Evolutionary conservation across 2,329 filamentous ascomycete genomes (phyloP), one percentile per base, ranked within the genome.

Genomic region (Aureobasidium melanogenum): DNA sequence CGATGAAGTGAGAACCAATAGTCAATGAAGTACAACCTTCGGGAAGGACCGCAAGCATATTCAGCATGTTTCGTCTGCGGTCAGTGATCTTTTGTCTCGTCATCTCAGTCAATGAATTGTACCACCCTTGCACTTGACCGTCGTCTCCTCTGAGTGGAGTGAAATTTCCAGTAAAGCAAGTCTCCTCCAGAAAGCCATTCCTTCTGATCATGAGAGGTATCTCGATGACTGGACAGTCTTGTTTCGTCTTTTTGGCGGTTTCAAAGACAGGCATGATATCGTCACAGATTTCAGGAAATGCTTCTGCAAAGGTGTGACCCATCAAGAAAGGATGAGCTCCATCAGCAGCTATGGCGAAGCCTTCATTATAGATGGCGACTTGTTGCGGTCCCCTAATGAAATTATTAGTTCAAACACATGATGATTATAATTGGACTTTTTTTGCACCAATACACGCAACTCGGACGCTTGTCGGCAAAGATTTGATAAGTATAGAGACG

Each of bases 401-500:
- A 5, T 24, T n/a, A 9, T 50, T 4, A 50, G 14, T 2, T 0
- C 10, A 9, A 19, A 17, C n/a, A 14, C 9, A 22, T 24, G n/a
- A 15, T 30, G 17, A 12, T n/a, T 28, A n/a, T 22, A 28, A n/a
- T 28, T 22, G 7, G 6, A n/a, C 2, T 26, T 3, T 10, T 5
- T n/a, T 34, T 38, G 7, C 24, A 54, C 58, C 58, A 61, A 19
- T 52, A 61, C 3, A 61, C 36, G 6, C 38, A 71, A 10, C 71
- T 71, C 73, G 30, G 78, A 17, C 75, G 71, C 6, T 75, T 75
- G 65, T 79, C 77, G 19, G 76, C 74, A 39, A 79, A 70, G 15
- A 78, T 70, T 62, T 79, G 74, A 36, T 74, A 73, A 56, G 76
- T 76, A 2, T 72, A 73, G 57, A 80, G 76, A 36, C 79, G 77